Conservation (phyloP, 2,329 filamentous ascomycete genomes). For the Dendrostoma leiphaemia region DNA sequence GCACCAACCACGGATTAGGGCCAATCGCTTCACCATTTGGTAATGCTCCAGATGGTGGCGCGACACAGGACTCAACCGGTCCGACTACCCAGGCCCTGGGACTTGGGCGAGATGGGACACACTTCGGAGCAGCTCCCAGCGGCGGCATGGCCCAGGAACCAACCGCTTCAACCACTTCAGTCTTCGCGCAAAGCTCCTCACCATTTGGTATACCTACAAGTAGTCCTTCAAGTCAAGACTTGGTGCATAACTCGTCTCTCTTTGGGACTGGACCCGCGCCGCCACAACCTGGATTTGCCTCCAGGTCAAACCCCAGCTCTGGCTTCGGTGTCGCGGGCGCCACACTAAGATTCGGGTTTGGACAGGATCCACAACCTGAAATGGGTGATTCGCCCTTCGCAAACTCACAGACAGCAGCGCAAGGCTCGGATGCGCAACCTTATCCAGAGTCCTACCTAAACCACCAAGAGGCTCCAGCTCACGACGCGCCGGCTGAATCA, state of each 20-base stretch:
- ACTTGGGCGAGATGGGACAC: too few relatives aligned
- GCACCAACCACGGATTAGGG: too few relatives aligned
- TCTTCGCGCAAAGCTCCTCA: not conserved
- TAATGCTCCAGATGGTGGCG: not conserved
- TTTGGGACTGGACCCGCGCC: not conserved
- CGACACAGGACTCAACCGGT: too few relatives aligned
- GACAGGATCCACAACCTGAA: conserved; percentile 8
- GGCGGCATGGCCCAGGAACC: not conserved
- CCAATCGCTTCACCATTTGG: too few relatives aligned
- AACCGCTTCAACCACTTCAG: not conserved
- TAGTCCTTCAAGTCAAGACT: not conserved
- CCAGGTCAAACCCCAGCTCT: not conserved
- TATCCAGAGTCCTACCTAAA: conserved; percentile 10
- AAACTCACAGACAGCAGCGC: not conserved
- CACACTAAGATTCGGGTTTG: conserved; percentile 17
- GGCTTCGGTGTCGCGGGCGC: conserved; percentile 3
- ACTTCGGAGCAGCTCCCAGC: not conserved
- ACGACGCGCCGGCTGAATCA: not conserved
- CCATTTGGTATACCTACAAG: not conserved
- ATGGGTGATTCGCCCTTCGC: conserved; percentile 1
- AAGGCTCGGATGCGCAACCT: not conserved
- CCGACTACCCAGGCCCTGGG: too few relatives aligned
- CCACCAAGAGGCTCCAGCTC: conserved; percentile 2
- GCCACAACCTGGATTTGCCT: not conserved
- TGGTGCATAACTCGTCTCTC: not conserved